Evolutionary conservation across 371 early-diverging fungal genomes (phyloP), one percentile per base, ranked within the genome.

Genomic region (Mortierella sp.): DNA sequence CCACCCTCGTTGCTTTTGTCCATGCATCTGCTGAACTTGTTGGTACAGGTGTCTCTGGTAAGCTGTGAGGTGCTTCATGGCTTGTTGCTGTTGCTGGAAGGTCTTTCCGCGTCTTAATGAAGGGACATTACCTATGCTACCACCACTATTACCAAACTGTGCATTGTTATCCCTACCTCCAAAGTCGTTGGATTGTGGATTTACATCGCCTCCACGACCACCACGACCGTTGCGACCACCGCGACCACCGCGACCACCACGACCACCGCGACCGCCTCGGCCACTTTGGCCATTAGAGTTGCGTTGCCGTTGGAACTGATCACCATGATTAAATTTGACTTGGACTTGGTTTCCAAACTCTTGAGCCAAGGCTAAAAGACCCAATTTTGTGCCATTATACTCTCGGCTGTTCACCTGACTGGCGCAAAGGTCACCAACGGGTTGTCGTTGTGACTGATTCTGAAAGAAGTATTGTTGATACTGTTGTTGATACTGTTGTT

Each of bases 71-170:
- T 79, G 80, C 36, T 79, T 70, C 32, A 79, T 38, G 21, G 71
- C 65, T 45, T 79, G 74, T 22, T 79, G 80, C 21, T 79, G 80
- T 19, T 79, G 80, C 38, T 79, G 80, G 40, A 79, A 74, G 3
- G 80, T 70, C 43, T 79, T 79, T 16, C 74, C 74, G 19, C 80
- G 74, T 47, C 71, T 21, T 15, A 77, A 58, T 24, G 58, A 41
- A 19, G 77, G 77, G 1, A 61, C 67, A 15, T 41, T 48, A 43
- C 58, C 59, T 38, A 10, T 33, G 36, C 59, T 36, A 36, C 60
- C 36, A 38, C 53, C 60, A 6, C 59, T 33, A 24, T 52, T 33
- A 24, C 53, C 60, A 11, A 58, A 48, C 8, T 32, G 52, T 19
- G 45, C 50, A 47, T 61, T 57, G 16, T 55, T 69, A 22, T 53